phyloP scores from a whole-genome alignment of 2,329 filamentous ascomycete species.

The Alternaria arborescens region DNA sequence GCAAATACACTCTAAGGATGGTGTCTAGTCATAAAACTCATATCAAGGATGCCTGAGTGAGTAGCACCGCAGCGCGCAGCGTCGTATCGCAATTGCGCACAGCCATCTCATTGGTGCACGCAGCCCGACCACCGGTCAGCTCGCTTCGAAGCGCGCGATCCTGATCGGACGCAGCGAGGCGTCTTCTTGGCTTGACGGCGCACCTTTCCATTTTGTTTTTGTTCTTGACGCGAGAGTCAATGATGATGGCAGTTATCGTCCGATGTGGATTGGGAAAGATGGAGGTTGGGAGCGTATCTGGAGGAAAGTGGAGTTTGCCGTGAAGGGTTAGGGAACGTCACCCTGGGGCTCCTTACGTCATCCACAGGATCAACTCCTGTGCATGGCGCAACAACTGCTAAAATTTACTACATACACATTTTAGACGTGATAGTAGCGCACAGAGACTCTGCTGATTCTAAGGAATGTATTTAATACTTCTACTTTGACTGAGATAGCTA shows the following conservation, averaged over 20 bases:
- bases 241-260: neutral
- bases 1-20: neutral
- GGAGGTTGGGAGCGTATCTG: neutral
- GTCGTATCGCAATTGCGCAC: conserved; percentile 18
- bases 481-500: neutral
- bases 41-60: neutral
- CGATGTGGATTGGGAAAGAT: neutral
- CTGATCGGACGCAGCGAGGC: neutral
- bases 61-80: conserved; percentile 1
- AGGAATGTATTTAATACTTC: neutral
- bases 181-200: neutral
- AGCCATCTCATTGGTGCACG: conserved; percentile 14
- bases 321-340: neutral
- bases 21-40: neutral
- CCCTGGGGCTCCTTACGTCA: neutral
- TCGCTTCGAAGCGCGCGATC: neutral
- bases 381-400: neutral
- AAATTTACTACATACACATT: neutral
- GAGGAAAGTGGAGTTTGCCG: neutral
- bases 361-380: neutral
- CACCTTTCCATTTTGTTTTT: too few species aligned
- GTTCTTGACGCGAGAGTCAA: neutral
- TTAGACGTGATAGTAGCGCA: fast-evolving
- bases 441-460: neutral
- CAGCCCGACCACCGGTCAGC: conserved; percentile 9